Conservation (phyloP, 768 basidiomycete genomes). For the Leucocoprinus birnbaumii region DNA sequence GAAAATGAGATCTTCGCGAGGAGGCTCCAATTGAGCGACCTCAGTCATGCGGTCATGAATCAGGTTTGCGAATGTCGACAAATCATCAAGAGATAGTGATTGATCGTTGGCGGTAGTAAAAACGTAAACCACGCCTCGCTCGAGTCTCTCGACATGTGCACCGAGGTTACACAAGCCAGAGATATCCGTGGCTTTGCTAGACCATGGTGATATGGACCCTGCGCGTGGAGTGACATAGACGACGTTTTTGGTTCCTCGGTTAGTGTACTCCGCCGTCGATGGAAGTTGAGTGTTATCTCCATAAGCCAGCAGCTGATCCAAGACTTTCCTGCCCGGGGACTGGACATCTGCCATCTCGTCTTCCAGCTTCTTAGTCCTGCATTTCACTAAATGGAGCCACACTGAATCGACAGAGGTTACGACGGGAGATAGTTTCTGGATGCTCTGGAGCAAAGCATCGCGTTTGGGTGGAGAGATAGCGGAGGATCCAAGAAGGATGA, state of each 20-base stretch:
- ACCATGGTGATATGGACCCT: constrained; percentile 98
- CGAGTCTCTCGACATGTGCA: constrained; percentile 71
- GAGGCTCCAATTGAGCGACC: constrained; percentile 54
- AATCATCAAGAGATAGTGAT: constrained; percentile 38
- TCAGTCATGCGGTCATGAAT: constrained; percentile 99
- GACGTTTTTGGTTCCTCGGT: constrained; percentile 35
- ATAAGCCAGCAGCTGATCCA: constrained; percentile 77
- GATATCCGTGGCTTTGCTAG: constrained; percentile 98
- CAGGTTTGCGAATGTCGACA: constrained; percentile 59
- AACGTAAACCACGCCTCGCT: constrained; percentile 76
- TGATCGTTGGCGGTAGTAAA: constrained; percentile 44
- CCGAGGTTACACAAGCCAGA: constrained; percentile 82
- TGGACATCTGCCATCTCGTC: constrained; percentile 38
- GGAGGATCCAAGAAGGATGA: constrained; percentile 77
- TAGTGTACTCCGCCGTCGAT: constrained; percentile 35
- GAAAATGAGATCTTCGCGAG: constrained; percentile 58
- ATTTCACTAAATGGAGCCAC: constrained; percentile 84
- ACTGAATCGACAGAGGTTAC: constrained; percentile 76
- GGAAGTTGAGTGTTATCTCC: constrained; percentile 69
- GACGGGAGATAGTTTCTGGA: constrained; percentile 49
- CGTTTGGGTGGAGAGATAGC: constrained; percentile 71
- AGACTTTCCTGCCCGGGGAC: constrained; percentile 46
- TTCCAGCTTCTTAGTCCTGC: constrained; percentile 42
- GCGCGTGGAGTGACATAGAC: constrained; percentile 78
- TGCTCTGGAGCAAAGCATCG: constrained; percentile 55